These are phyloP conservation scores for Cordyceps cateniannulata DNA, from an alignment of 2,329 filamentous ascomycete genomes.

Conservation along the genomic window DNA sequence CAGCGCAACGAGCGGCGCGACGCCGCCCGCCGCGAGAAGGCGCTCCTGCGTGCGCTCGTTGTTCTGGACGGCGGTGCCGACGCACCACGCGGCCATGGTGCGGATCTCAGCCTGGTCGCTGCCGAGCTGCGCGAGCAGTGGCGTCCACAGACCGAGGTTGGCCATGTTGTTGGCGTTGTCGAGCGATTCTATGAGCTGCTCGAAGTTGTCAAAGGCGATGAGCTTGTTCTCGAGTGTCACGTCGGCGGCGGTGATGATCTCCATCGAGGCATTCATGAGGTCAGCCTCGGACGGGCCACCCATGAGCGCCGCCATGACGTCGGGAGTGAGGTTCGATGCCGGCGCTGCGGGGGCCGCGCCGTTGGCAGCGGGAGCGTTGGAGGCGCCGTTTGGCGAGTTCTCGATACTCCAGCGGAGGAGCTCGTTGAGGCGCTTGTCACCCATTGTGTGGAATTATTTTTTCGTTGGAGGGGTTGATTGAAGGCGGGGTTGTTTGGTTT, in stretches of 20 bases:
- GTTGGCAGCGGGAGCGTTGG: conserved; percentile 25
- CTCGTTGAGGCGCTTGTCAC: conserved; percentile 60
- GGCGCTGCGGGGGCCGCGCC: conserved; percentile 10
- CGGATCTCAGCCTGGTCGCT: conserved; percentile 66
- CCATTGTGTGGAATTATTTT: conserved; percentile 20
- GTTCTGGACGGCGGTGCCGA: conserved; percentile 94
- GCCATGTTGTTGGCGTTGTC: conserved; percentile 97
- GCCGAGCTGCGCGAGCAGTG: conserved; percentile 64
- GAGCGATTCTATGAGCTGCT: conserved; percentile 83
- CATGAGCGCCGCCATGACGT: conserved; percentile 68
- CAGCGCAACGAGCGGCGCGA: conserved; percentile 63
- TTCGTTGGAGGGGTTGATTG: conserved; percentile 3
- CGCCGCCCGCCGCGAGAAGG: conserved; percentile 54
- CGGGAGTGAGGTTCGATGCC: conserved; percentile 50
- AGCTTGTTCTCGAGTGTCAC: conserved; percentile 69
- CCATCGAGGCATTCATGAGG: conserved; percentile 81
- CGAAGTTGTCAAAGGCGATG: conserved; percentile 88
- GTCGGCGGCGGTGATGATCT: conserved; percentile 57
- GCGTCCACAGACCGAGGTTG: conserved; percentile 72
- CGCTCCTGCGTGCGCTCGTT: conserved; percentile 80
- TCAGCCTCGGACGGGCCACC: conserved; percentile 86
- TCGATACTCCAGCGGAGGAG: conserved; percentile 72
- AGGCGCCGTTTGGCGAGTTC: conserved; percentile 31
- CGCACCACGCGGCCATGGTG: conserved; percentile 86
- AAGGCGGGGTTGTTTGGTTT: background rate